Evolutionary conservation across 148 eudicot genomes (phyloP), one percentile per base, ranked within the genome.

Genomic region (Rhododendron ovatum): DNA sequence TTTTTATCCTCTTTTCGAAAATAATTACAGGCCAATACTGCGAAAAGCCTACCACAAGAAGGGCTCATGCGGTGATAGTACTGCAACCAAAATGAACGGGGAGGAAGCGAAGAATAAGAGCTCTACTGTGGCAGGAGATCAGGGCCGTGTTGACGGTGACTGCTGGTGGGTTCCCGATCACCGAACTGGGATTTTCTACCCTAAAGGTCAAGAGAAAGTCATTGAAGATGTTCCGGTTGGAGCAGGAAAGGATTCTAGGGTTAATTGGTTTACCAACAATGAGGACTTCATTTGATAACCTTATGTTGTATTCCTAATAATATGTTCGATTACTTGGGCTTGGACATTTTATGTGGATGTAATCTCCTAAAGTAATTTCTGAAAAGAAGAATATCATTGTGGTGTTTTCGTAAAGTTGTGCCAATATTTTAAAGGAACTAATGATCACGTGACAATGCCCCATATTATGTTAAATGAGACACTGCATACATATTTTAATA

Each of bases 171-270:
- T 87, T 33, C 92, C 88, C 0, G 93, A 92, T 73, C 83, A 86
- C 39, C 89, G 92, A 20, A 92, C 93, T 9, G 94, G 94, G 59
- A 89, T 92, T 26, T 92, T 55, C 81, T 88, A 90, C 77, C 94
- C 92, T 0, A 92, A 83, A 53, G 93, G 94, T 24, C 94, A 92
- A 53, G 92, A 92, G 82, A 92, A 91, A 74, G 87, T 90, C 7
- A 90, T 92, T n/a, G 88, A 80, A 80, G 91, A 87, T 78, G 86
- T 92, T 67, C 92, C 94, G 61, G n/a, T 30, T 0, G 82, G 47
- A 55, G 90, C 92, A 0, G 91, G 63, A 3, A 91, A 84, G 82
- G 89, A 91, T 53, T 82, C 78, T 18, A 86, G 75, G 18, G 80
- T 91, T 14, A 90, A 92, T 65, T 92, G 92, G 94, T 90, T 91